Percentiles rank a stretch among this genome's conserved stretches.
These are phyloP conservation scores for Aspergillus sclerotioniger DNA, from an alignment of 495 filamentous ascomycete species.

Conservation along the genomic window DNA sequence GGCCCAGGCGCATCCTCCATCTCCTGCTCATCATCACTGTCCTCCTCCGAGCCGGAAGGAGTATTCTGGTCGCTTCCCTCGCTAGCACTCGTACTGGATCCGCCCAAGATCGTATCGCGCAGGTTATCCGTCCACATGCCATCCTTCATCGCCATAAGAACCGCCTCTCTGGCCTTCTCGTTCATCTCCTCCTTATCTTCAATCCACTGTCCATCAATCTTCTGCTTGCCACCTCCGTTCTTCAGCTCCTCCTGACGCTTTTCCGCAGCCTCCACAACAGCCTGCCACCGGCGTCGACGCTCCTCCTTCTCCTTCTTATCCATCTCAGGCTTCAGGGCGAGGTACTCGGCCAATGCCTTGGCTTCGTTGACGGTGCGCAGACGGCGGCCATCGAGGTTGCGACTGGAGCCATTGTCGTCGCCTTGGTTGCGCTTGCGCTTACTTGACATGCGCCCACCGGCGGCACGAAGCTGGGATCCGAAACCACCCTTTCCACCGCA, in stretches of 20 bases:
- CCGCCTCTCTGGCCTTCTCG: slow-evolving; percentile 81
- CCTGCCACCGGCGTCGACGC: slow-evolving; percentile 74
- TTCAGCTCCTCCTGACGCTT: slow-evolving; percentile 75
- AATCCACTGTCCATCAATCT: slow-evolving; percentile 87
- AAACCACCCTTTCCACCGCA: slow-evolving; percentile 96
- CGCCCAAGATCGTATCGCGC: slow-evolving; percentile 40
- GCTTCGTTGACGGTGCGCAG: slow-evolving; percentile 90
- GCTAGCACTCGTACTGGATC: slow-evolving; percentile 52
- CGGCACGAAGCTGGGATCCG: slow-evolving; percentile 92
- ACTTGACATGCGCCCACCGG: slow-evolving; percentile 94
- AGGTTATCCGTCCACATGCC: slow-evolving; percentile 52
- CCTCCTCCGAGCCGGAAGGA: slow-evolving; percentile 45
- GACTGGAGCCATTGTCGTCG: slow-evolving; percentile 81
- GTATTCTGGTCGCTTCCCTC: slow-evolving; percentile 38
- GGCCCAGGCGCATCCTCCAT: slow-evolving; percentile 24
- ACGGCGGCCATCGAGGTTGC: slow-evolving; percentile 89
- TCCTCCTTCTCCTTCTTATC: slow-evolving; percentile 87
- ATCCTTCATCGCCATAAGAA: slow-evolving; percentile 70
- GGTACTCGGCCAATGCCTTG: slow-evolving; percentile 89
- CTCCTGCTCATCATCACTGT: slow-evolving; percentile 50
- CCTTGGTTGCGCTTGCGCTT: slow-evolving; percentile 84
- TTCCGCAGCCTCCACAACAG: slow-evolving; percentile 80
- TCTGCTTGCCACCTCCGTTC: slow-evolving; percentile 61
- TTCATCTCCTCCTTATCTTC: slow-evolving; percentile 85
- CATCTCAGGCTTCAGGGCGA: slow-evolving; percentile 96